Percentiles rank a stretch among this genome's conserved stretches.
These are phyloP conservation scores for Ambrosia trifida DNA, from an alignment of 129 eudicot genomes.

Conservation along the genomic window DNA sequence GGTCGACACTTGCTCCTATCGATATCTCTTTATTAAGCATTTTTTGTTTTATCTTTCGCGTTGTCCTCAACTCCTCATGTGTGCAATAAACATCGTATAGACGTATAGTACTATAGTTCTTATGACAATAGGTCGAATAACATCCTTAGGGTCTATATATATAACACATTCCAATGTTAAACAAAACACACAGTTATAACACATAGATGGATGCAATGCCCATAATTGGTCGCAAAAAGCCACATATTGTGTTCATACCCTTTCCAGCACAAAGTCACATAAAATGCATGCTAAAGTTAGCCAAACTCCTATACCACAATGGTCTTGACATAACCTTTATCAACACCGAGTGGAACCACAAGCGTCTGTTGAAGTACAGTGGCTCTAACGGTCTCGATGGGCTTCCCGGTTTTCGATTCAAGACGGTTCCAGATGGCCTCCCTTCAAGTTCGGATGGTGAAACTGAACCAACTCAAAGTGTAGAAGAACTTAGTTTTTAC, in stretches of 20 bases:
- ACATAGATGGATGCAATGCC: not conserved
- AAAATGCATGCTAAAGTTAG: slow-evolving; percentile 39
- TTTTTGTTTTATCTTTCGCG: not conserved
- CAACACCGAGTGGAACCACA: slow-evolving; percentile 33
- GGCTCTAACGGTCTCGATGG: slow-evolving; percentile 1
- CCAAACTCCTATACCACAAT: slow-evolving; percentile 28
- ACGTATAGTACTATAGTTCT: too few species aligned
- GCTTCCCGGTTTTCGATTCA: slow-evolving; percentile 24
- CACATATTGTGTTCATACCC: slow-evolving; percentile 32
- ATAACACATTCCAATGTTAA: not conserved
- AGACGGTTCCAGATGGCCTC: slow-evolving; percentile 27
- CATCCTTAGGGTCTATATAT: not conserved
- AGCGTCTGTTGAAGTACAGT: slow-evolving; percentile 15
- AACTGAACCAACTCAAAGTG: not conserved
- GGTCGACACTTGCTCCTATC: not conserved
- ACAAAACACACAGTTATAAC: not conserved
- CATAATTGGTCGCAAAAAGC: slow-evolving; percentile 11
- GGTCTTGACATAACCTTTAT: slow-evolving; percentile 34
- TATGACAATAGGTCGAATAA: not conserved
- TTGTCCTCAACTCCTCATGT: slow-evolving; percentile 3
- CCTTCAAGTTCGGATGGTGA: slow-evolving; percentile 12
- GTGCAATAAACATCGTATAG: not conserved
- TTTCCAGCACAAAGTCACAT: slow-evolving; percentile 38
- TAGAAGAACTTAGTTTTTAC: not conserved
- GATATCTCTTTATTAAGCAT: not conserved